phyloP scores from a whole-genome alignment of 768 basidiomycete species.

The Mycena kentingensis region DNA sequence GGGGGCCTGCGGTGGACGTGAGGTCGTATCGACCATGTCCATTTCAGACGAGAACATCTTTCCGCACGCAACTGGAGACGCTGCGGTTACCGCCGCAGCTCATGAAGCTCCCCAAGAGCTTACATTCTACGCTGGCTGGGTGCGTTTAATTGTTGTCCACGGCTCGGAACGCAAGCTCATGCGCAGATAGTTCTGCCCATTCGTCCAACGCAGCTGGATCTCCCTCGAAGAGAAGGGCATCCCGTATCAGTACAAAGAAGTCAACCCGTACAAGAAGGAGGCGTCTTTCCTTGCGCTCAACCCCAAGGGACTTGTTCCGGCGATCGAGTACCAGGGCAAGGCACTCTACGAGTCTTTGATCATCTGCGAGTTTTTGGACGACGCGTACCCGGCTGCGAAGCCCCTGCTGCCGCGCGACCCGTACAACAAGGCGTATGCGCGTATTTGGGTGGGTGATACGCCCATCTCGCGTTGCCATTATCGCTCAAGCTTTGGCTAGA shows the following conservation, averaged over 20 bases:
- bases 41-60: conserved; percentile 39
- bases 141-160: too few species aligned
- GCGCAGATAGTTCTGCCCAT: conserved; percentile 67
- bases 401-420: conserved; percentile 59
- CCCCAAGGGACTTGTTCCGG: conserved; percentile 71
- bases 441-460: conserved; percentile 43
- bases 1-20: background rate
- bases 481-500: background rate
- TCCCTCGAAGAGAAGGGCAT: conserved; percentile 65
- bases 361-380: conserved; percentile 68
- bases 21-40: background rate
- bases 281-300: conserved; percentile 59
- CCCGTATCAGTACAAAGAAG: conserved; percentile 67
- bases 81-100: conserved; percentile 50
- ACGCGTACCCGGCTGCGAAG: conserved; percentile 48
- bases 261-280: conserved; percentile 73
- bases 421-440: conserved; percentile 48
- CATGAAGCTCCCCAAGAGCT: conserved; percentile 57
- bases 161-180: too few species aligned
- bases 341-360: conserved; percentile 68
- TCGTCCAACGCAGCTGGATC: conserved; percentile 65
- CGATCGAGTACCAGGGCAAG: conserved; percentile 50
- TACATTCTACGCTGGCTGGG: conserved; percentile 64
- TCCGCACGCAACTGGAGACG: conserved; percentile 59
- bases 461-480: background rate